These are phyloP conservation scores for Echites panduratus DNA, from an alignment of 257 asterid genomes.

Conservation along the genomic window DNA sequence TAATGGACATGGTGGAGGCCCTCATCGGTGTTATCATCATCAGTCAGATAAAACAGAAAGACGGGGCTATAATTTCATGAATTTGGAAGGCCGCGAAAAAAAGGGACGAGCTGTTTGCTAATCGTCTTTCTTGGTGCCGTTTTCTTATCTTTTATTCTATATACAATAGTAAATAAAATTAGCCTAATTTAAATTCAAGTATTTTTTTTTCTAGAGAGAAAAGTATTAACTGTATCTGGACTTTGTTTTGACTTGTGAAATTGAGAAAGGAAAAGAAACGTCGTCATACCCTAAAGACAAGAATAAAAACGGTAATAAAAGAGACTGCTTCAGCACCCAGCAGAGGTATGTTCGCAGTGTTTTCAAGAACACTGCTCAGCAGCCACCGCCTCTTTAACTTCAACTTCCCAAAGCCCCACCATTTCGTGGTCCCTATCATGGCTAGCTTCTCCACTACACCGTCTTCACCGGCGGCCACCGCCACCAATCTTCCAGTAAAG, in stretches of 20 bases:
- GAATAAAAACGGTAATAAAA: not conserved
- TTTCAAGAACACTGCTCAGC: conserved; percentile 34
- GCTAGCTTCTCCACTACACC: conserved; percentile 32
- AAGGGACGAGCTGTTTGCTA: not conserved
- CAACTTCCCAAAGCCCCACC: conserved; percentile 7
- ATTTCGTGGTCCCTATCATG: conserved; percentile 32
- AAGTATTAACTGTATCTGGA: no score
- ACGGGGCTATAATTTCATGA: not conserved
- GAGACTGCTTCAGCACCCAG: no score
- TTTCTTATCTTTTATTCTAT: no score
- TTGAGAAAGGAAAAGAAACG: not conserved
- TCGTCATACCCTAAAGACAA: not conserved
- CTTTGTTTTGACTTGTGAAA: not conserved
- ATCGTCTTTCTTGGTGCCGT: not conserved
- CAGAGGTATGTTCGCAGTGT: not conserved
- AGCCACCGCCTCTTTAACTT: conserved; percentile 31
- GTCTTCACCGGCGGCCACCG: conserved; percentile 4
- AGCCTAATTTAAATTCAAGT: no score
- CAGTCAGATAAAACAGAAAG: not conserved
- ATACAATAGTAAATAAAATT: no score
- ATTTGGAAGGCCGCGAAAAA: not conserved
- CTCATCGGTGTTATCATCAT: not conserved
- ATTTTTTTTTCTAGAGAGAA: no score
- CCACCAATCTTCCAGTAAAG: conserved; percentile 25
- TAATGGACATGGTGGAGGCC: conserved; percentile 21